Base-by-base conservation (phyloP, 352 stramenopile genomes). In the Globisporangium nagaii region DNA sequence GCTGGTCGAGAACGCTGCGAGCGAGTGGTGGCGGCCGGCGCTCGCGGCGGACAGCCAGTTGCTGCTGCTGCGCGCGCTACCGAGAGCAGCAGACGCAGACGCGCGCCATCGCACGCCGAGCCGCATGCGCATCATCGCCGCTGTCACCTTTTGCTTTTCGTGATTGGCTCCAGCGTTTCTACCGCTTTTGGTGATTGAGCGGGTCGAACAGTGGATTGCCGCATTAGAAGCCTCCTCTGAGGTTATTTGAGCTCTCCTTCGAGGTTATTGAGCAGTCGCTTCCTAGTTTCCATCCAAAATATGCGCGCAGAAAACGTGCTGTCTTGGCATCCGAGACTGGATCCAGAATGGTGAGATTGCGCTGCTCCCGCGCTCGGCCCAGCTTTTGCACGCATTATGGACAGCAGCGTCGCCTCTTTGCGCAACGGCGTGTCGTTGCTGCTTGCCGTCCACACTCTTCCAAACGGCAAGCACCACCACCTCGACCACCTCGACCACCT, bases 61-160 rank as follows among this genome's bases (percentile, higher is more conserved):
- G n/a, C 27, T 36, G n/a, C 43, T 34, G 17, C 31, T 50, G 25
- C n/a, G 43, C 43, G 43, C 25, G 19, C 24, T 24, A 22, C 13
- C 12, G n/a, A n/a, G n/a, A 3, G 15, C 15, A 24, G 28, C n/a
- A 32, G 42, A 17, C n/a, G 42, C 42, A 35, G 42, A 36, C 42
- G 42, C 43, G 17, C 43, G 43, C 43, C n/a, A n/a, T n/a, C n/a
- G n/a, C n/a, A n/a, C n/a, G n/a, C n/a, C n/a, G n/a, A n/a, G n/a
- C n/a, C 42, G 55, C 30, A 30, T 24, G 28, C 22, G 55, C 55
- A 62, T 49, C 36, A 36, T 48, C 30, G 13, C 31, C 20, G 40
- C 22, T 31, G 36, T 37, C 15, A n/a, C 49, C 27, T 17, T 20
- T 30, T 0, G 5, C 20, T 27, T 30, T 36, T 11, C 25, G 49